Evolutionary conservation across 805 yeast genomes (phyloP).

Genomic region (Debaryomyces castellii): DNA sequence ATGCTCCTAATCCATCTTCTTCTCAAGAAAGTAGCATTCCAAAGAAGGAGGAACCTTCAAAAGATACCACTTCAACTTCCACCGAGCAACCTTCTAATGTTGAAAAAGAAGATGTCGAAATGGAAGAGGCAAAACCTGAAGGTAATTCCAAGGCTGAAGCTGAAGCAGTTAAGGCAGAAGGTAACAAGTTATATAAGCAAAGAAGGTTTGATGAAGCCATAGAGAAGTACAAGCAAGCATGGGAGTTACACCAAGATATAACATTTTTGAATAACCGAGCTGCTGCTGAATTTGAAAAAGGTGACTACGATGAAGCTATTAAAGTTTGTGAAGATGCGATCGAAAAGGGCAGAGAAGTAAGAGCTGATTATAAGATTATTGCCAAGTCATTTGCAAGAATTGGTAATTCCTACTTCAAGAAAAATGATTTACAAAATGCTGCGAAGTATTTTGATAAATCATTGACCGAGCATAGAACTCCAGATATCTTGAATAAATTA

Average conservation of each 20-base stretch:
- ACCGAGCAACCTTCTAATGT: conserved; percentile 9
- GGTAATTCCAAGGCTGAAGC: conserved; percentile 50
- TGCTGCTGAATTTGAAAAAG: conserved; percentile 96
- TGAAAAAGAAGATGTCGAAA: conserved; percentile 32
- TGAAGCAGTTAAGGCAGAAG: conserved; percentile 74
- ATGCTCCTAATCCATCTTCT: conserved; percentile 10
- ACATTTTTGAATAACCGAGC: conserved; percentile 95
- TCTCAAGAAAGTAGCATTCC: conserved; percentile 8
- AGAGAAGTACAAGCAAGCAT: conserved; percentile 80
- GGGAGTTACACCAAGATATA: conserved; percentile 76
- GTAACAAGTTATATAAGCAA: conserved; percentile 82
- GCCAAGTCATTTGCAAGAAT: conserved; percentile 93
- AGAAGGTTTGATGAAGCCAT: conserved; percentile 93
- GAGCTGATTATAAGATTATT: conserved; percentile 88
- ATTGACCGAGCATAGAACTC: conserved; percentile 94
- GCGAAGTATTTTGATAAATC: conserved; percentile 82
- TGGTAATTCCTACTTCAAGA: conserved; percentile 79
- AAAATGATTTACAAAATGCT: conserved; percentile 70
- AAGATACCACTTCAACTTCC: conserved; percentile 6
- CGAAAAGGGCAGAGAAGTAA: conserved; percentile 83
- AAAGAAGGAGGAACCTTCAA: conserved; percentile 5
- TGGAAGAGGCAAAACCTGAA: conserved; percentile 31
- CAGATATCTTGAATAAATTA: conserved; percentile 85
- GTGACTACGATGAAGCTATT: conserved; percentile 84
- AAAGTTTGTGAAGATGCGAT: conserved; percentile 78